Conservation (phyloP, 2,329 filamentous ascomycete genomes). For the Aureobasidium uvarum region DNA sequence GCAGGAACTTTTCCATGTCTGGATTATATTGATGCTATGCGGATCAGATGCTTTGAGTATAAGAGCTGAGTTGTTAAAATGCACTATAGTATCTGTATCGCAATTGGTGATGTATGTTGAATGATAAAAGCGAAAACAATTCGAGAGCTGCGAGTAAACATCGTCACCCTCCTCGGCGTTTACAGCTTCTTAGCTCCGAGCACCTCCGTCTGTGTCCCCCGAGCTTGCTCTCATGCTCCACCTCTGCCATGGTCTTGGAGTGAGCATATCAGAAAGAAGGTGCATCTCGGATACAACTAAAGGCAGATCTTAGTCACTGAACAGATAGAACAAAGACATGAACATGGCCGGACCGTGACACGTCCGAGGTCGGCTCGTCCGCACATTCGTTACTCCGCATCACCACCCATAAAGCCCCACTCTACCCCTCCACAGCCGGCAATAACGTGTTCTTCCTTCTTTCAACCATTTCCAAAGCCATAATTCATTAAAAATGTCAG, state of each 20-base stretch:
- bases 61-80: constrained; percentile 23
- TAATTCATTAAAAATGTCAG: neutral
- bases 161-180: constrained; percentile 19
- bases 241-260: neutral
- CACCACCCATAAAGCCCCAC: constrained; percentile 9
- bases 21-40: neutral
- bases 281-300: no score
- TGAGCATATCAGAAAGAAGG: neutral
- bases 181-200: neutral
- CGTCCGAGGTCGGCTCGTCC: constrained; percentile 7
- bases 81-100: constrained; percentile 18
- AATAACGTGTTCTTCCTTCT: neutral
- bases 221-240: neutral
- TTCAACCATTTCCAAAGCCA: neutral
- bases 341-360: neutral
- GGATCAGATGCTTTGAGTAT: constrained; percentile 12
- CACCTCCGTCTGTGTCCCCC: neutral
- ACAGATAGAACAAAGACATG: neutral
- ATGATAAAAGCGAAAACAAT: constrained; percentile 7
- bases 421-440: constrained; percentile 14
- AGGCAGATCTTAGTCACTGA: neutral
- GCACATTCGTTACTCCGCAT: constrained; percentile 17
- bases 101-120: neutral
- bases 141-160: constrained; percentile 16
- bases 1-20: constrained; percentile 85